Base-by-base conservation (phyloP, 306 rosid species). In the Psophocarpus tetragonolobus region DNA sequence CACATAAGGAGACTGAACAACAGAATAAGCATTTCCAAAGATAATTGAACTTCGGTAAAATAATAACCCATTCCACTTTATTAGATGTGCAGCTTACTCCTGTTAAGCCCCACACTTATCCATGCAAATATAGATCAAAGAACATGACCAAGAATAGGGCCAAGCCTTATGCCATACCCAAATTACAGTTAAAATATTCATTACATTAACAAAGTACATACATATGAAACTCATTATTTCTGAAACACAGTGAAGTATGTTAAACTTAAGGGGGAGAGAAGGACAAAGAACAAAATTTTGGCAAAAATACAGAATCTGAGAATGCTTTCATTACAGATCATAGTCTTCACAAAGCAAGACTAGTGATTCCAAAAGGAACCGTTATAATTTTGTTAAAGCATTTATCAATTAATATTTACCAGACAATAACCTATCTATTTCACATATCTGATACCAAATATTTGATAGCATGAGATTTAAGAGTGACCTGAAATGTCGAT, bases 401-500 rank as follows among this genome's bases (percentile, higher is more conserved):
- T 29, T 54, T 33, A 63, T 54, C 61, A 76, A 53, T 42, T 60
- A 68, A 61, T 51, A 72, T 41, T 42, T 12, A 67, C 58, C 45
- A 56, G 60, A 53, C 30, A 42, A 53, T 17, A 14, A 5, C 4
- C 23, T 9, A 38, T 66, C 57, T 42, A 74, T 45, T 70, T 38
- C 54, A 67, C 50, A 47, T 29, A 8, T 65, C 72, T 17, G 20
- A n/a, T 51, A 68, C 36, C 17, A 10, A 73, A 61, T 33, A 38
- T 8, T 26, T 20, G 50, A 14, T 18, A 57, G 71, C 24, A 72
- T 78, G 36, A 65, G 36, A 42, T 44, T 47, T 42, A 60, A 47
- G 76, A 78, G 76, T 53, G 53, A 95, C 97, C 96, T 90, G 91
- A 95, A 95, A 85, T 92, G 97, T 79, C 96, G 89, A 80, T 95